Base-by-base conservation (phyloP, 2,329 filamentous ascomycete species). In the Fusarium subglutinans region DNA sequence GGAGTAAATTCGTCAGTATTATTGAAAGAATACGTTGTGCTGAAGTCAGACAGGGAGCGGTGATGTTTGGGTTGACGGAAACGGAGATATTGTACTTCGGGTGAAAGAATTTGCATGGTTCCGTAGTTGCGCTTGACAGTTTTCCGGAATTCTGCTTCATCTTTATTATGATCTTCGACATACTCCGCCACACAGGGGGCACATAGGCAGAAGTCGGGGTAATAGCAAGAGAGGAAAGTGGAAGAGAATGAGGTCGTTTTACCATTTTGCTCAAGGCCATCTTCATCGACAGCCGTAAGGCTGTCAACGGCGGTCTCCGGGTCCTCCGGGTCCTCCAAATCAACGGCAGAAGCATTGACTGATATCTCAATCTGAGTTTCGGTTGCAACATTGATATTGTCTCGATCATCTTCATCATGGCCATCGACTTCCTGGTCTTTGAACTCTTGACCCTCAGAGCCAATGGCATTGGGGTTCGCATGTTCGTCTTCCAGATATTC, bases 241-340 rank as follows among this genome's bases (percentile, higher is more conserved):
- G 54, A 54, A 66, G 69, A 65, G 30, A 24, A 44, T 53, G 55
- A 56, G 72, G 69, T 61, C 37, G 48, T 43, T 64, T 77, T 79
- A 80, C 78, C 78, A 51, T 80, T 76, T 73, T 68, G 66, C 63
- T 76, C 70, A 38, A 69, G 57, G 24, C 53, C 40, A 33, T 75
- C 60, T 24, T 64, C 65, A 35, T 44, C 43, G 17, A 55, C 63
- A 22, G 41, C 61, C 20, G 61, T 58, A 18, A 68, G 54, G 40
- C 48, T 60, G 15, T 72, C 67, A 28, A 70, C 58, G 5, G 54
- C 63, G 33, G 73, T 47, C 47, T 62, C 59, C 54, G 48, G 61
- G 59, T 30, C 55, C 47, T 61, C 59, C 54, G 41, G 61, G 59
- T 30, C 55, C 44, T 28, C 53, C 35, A 41, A 63, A 59, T 53